Percentiles rank a stretch among this genome's conserved stretches.
Conservation (phyloP, 2,329 filamentous ascomycete genomes). For the Epichloe brachyelytri region DNA sequence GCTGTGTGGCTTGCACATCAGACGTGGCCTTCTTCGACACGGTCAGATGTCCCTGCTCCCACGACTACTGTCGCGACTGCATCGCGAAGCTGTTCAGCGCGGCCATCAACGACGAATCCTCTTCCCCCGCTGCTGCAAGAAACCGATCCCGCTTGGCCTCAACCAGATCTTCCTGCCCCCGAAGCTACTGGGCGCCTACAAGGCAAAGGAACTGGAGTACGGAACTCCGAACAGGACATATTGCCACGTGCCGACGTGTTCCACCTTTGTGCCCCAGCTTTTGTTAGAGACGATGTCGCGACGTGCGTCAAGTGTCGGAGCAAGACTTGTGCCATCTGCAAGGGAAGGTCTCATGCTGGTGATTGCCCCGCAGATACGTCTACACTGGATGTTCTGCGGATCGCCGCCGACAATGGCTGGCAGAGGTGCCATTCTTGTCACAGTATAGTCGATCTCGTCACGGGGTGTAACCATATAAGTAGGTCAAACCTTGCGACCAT, state of each 20-base stretch:
- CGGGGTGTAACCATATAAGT: slow-evolving; percentile 47
- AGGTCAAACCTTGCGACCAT: slow-evolving; percentile 13
- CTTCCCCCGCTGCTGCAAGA: slow-evolving; percentile 43
- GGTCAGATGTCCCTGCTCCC: slow-evolving; percentile 12
- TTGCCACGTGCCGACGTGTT: slow-evolving; percentile 32
- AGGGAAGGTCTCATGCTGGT: slow-evolving; percentile 27
- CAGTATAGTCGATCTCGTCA: slow-evolving; percentile 33
- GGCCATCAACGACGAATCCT: slow-evolving; percentile 35
- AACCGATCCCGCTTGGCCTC: slow-evolving; percentile 24
- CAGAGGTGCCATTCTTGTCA: slow-evolving; percentile 34
- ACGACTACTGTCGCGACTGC: slow-evolving; percentile 40
- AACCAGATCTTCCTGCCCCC: slow-evolving; percentile 23
- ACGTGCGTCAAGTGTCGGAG: slow-evolving; percentile 28
- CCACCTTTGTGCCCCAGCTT: slow-evolving; percentile 28
- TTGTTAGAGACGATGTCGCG: slow-evolving; percentile 21
- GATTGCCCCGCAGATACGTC: slow-evolving; percentile 34
- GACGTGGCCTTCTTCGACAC: background rate
- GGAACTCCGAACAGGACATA: slow-evolving; percentile 35
- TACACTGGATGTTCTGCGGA: slow-evolving; percentile 24
- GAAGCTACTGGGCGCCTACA: slow-evolving; percentile 23
- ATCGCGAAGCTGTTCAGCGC: slow-evolving; percentile 29
- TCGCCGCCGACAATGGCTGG: slow-evolving; percentile 34
- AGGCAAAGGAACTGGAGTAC: slow-evolving; percentile 34
- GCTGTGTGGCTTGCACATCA: background rate
- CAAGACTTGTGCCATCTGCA: slow-evolving; percentile 39